Conservation (phyloP, 257 asterid species). For the Penstemon barbatus region DNA sequence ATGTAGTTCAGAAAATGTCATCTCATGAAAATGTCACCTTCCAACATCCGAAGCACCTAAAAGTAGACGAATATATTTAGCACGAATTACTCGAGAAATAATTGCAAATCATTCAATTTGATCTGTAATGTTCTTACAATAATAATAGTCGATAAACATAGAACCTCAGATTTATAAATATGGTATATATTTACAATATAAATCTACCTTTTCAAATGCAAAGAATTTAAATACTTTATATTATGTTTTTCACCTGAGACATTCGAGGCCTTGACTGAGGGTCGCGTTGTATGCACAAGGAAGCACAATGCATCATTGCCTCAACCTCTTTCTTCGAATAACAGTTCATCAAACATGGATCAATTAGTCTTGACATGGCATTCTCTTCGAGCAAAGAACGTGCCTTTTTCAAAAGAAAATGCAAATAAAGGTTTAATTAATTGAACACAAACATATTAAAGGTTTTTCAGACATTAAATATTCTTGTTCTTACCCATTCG, state of each 20-base stretch:
- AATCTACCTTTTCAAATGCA: neutral
- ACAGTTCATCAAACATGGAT: constrained; percentile 51
- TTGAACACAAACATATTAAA: neutral
- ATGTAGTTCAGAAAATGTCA: constrained; percentile 12
- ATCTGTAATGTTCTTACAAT: too few species aligned
- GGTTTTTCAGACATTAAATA: neutral
- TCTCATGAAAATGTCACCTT: constrained; percentile 43
- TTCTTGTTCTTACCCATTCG: constrained; percentile 68
- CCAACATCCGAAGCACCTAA: constrained; percentile 72
- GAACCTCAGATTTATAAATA: too few species aligned
- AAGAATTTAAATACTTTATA: neutral
- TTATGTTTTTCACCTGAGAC: constrained; percentile 62
- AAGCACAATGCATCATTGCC: constrained; percentile 63
- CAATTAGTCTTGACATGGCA: constrained; percentile 48
- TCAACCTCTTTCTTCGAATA: constrained; percentile 59
- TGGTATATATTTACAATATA: too few species aligned
- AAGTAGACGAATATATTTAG: neutral
- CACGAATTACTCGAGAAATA: neutral
- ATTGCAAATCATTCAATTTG: neutral
- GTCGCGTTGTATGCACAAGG: constrained; percentile 64
- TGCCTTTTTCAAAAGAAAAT: constrained; percentile 42
- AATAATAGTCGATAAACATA: too few species aligned
- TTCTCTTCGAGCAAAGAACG: constrained; percentile 68
- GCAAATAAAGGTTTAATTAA: too few species aligned
- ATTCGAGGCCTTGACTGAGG: constrained; percentile 76